phyloP scores from a whole-genome alignment of 129 eudicot species.

The Deinandra increscens region DNA sequence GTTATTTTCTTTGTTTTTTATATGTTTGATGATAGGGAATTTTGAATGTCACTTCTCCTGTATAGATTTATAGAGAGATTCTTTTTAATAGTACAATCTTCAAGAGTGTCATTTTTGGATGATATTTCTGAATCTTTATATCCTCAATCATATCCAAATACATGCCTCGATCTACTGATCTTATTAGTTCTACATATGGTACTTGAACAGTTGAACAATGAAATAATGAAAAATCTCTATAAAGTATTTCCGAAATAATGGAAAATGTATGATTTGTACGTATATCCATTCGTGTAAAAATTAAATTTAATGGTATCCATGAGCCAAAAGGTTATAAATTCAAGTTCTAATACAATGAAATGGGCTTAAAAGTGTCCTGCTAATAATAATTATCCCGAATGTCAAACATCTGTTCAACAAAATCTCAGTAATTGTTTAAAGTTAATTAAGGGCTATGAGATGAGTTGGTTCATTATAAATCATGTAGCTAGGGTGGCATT shows the following conservation, averaged over 20 bases:
- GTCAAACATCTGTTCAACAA: too few species aligned
- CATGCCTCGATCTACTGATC: neutral
- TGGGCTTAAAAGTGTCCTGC: neutral
- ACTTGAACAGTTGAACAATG: neutral
- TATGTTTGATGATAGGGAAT: neutral
- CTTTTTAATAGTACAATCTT: slow-evolving; percentile 3
- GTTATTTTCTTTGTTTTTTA: neutral
- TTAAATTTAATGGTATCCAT: neutral
- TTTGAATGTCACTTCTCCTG: neutral
- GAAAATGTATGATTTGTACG: slow-evolving; percentile 1
- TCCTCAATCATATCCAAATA: slow-evolving; percentile 15
- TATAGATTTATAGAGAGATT: neutral
- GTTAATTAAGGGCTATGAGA: too few species aligned
- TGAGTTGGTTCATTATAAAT: too few species aligned
- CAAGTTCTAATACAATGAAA: too few species aligned
- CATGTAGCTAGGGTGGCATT: too few species aligned
- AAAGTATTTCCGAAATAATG: slow-evolving; percentile 4
- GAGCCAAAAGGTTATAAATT: neutral
- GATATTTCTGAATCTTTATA: slow-evolving; percentile 8
- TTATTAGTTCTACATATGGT: neutral
- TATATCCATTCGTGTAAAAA: too few species aligned
- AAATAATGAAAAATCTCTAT: neutral
- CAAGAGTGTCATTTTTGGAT: slow-evolving; percentile 12
- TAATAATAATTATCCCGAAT: too few species aligned
- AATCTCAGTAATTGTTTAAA: too few species aligned